Conservation (phyloP, 2,329 filamentous ascomycete genomes). For the Tricladium varicosporioides region DNA sequence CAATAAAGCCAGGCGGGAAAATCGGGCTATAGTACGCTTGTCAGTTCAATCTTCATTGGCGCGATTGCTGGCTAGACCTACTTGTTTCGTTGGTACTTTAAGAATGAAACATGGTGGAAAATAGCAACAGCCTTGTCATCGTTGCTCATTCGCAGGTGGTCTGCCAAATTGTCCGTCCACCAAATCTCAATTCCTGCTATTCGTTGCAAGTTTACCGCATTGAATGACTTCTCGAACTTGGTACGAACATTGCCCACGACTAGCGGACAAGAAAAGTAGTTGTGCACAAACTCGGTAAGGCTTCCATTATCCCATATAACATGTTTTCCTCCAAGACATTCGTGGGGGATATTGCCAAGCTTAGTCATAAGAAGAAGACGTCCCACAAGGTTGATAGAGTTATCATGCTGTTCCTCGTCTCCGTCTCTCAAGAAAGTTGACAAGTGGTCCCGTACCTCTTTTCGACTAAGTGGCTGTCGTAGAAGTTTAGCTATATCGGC, state of each 20-base stretch:
- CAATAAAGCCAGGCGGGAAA: constrained; percentile 32
- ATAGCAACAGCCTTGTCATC: constrained; percentile 38
- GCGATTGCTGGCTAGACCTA: not conserved
- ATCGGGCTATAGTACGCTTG: constrained; percentile 18
- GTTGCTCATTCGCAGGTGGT: constrained; percentile 40
- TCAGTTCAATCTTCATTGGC: not conserved
- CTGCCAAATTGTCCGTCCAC: constrained; percentile 38
- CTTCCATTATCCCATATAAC: not conserved
- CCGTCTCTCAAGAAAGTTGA: constrained; percentile 4
- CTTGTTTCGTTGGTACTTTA: constrained; percentile 27
- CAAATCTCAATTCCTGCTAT: constrained; percentile 5
- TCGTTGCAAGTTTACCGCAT: not conserved
- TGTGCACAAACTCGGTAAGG: constrained; percentile 1
- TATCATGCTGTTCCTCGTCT: constrained; percentile 1
- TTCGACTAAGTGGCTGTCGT: not conserved
- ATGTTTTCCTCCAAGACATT: not conserved
- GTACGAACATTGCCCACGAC: not conserved
- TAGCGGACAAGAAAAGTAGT: not conserved
- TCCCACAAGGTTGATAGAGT: constrained; percentile 4
- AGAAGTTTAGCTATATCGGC: constrained; percentile 6
- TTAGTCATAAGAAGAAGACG: constrained; percentile 2
- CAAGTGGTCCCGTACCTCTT: constrained; percentile 8
- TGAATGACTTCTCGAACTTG: constrained; percentile 3
- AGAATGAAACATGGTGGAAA: constrained; percentile 41
- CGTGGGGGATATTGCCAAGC: not conserved